Conservation (phyloP, 2,329 filamentous ascomycete genomes). For the Penicillium paneum region DNA sequence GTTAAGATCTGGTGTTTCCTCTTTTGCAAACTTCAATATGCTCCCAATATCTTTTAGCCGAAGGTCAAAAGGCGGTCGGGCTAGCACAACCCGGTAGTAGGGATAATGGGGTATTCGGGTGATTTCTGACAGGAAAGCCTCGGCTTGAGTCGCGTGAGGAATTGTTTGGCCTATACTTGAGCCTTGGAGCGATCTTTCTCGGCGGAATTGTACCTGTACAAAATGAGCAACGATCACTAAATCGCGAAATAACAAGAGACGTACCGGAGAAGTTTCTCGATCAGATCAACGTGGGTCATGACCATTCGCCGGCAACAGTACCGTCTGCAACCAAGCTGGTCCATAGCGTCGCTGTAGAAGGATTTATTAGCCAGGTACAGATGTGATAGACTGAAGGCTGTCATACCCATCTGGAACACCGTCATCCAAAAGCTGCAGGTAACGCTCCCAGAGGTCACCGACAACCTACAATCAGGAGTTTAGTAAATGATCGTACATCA, state of each 20-base stretch:
- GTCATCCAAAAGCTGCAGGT: constrained; percentile 82
- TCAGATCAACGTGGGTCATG: constrained; percentile 98
- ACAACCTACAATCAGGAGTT: constrained; percentile 64
- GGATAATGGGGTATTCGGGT: neutral
- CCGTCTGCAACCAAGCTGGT: constrained; percentile 84
- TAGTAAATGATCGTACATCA: constrained; percentile 8
- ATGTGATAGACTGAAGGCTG: neutral
- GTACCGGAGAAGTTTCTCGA: constrained; percentile 96
- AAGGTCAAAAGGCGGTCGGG: neutral
- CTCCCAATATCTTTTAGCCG: neutral
- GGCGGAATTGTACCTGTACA: constrained; percentile 31
- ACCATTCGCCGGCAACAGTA: constrained; percentile 99
- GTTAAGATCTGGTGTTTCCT: neutral
- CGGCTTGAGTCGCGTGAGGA: neutral
- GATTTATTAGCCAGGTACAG: constrained; percentile 10
- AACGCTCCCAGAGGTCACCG: constrained; percentile 95
- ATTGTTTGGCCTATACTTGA: constrained; percentile 18
- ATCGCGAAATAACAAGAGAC: constrained; percentile 23
- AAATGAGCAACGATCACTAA: neutral
- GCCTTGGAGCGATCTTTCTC: constrained; percentile 31
- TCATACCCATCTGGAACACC: constrained; percentile 68
- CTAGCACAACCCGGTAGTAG: neutral
- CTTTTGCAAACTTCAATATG: neutral
- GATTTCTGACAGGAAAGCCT: neutral
- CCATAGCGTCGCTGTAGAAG: constrained; percentile 78